Evolutionary conservation across 768 basidiomycete species (phyloP).

Genomic region (Cystobasidium tubakii): DNA sequence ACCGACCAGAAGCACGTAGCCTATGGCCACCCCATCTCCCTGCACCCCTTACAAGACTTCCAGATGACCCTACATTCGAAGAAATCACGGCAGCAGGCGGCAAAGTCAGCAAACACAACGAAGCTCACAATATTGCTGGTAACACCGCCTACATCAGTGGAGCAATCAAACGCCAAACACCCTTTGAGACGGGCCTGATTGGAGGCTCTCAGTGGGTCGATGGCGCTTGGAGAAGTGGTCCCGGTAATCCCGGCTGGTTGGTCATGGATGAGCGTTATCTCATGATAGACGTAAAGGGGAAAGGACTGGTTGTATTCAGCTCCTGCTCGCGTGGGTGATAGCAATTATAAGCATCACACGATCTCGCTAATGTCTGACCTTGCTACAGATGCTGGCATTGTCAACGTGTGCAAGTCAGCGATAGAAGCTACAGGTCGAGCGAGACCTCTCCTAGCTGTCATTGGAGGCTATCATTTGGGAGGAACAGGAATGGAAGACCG

Average conservation of each 20-base stretch:
- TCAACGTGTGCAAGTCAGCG: slow-evolving; percentile 72
- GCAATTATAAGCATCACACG: not conserved
- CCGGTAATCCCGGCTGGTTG: slow-evolving; percentile 52
- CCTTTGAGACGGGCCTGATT: slow-evolving; percentile 64
- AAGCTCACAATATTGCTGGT: slow-evolving; percentile 63
- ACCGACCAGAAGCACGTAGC: slow-evolving; percentile 66
- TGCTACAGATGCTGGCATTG: slow-evolving; percentile 63
- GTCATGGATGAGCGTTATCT: slow-evolving; percentile 80
- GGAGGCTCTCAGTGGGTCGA: slow-evolving; percentile 63
- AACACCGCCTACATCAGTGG: slow-evolving; percentile 71
- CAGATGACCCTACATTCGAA: slow-evolving; percentile 67
- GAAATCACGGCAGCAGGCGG: slow-evolving; percentile 60
- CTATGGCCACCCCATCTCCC: slow-evolving; percentile 63
- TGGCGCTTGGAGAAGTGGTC: slow-evolving; percentile 42
- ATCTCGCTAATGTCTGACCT: not conserved
- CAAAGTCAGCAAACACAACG: slow-evolving; percentile 56
- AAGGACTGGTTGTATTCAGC: slow-evolving; percentile 75
- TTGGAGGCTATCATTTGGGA: slow-evolving; percentile 79
- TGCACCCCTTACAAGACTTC: slow-evolving; percentile 57
- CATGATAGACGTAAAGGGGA: slow-evolving; percentile 69
- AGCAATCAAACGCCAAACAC: slow-evolving; percentile 65
- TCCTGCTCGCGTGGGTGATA: slow-evolving; percentile 56
- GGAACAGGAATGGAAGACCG: slow-evolving; percentile 62
- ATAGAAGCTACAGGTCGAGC: slow-evolving; percentile 56
- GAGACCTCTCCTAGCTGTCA: slow-evolving; percentile 68